Percentiles rank a stretch among this genome's conserved stretches.
Evolutionary conservation across 1,284 basidiomycete genomes (phyloP).

Genomic region (Singerocomus inundabilis): DNA sequence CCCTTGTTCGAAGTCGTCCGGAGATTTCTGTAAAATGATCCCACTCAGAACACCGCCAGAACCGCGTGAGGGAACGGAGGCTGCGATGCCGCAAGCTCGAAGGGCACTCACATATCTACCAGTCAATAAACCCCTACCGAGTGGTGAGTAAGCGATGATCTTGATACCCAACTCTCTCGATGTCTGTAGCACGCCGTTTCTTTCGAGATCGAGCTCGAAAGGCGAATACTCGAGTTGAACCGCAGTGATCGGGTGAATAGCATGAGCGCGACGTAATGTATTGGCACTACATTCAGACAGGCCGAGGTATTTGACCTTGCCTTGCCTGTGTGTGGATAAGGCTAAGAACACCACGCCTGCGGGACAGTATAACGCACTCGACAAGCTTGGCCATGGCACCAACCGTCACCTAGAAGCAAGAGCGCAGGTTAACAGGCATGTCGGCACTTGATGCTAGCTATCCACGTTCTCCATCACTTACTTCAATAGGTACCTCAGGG

Average conservation of each 20-base stretch:
- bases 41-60: neutral
- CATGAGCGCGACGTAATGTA: constrained; percentile 46
- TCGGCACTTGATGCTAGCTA: neutral
- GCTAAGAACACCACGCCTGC: neutral
- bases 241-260: constrained; percentile 39
- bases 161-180: constrained; percentile 30
- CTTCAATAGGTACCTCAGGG: constrained; percentile 20
- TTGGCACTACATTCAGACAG: constrained; percentile 45
- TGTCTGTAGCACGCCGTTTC: constrained; percentile 28
- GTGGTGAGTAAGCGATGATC: constrained; percentile 44
- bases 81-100: neutral
- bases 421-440: too few relatives aligned
- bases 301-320: constrained; percentile 44
- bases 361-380: constrained; percentile 20
- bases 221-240: constrained; percentile 49
- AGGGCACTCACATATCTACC: constrained; percentile 36
- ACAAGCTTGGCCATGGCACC: constrained; percentile 36
- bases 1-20: too few relatives aligned
- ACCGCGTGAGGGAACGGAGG: neutral
- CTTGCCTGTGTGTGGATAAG: constrained; percentile 23
- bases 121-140: constrained; percentile 44
- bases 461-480: neutral
- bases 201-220: constrained; percentile 38
- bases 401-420: constrained; percentile 29
- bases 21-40: too few relatives aligned